phyloP scores from a whole-genome alignment of 352 stramenopile species.

The Salisapilia sapeloensis region DNA sequence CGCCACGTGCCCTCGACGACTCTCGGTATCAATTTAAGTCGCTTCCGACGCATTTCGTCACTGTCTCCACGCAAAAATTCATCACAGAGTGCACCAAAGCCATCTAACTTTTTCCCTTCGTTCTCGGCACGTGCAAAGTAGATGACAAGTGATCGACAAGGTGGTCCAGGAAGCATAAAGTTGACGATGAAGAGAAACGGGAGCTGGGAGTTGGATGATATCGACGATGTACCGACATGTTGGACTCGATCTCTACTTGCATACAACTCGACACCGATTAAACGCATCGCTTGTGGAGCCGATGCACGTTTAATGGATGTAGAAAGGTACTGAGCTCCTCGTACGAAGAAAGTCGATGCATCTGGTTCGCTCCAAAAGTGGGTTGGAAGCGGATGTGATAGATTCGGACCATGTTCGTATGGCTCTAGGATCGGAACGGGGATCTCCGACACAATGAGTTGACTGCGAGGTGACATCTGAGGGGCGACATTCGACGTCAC shows the following conservation, averaged over 20 bases:
- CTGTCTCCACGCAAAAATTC: conserved; percentile 35
- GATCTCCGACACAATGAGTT: conserved; percentile 46
- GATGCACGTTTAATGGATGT: conserved; percentile 44
- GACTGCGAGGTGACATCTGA: conserved; percentile 9
- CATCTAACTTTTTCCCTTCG: conserved; percentile 44
- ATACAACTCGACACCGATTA: conserved; percentile 57
- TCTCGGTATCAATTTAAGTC: conserved; percentile 82
- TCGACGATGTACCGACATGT: conserved; percentile 45
- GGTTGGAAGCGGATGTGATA: conserved; percentile 30
- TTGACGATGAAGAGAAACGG: conserved; percentile 67
- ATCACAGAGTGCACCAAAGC: conserved; percentile 49
- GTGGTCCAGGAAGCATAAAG: conserved; percentile 57
- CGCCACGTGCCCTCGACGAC: conserved; percentile 83
- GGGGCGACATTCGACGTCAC: conserved; percentile 2
- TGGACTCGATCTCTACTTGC: conserved; percentile 28
- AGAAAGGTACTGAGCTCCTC: conserved; percentile 44
- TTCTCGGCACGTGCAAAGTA: conserved; percentile 61
- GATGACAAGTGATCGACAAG: conserved; percentile 48
- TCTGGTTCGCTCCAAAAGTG: conserved; percentile 76
- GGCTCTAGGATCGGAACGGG: conserved; percentile 32
- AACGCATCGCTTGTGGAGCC: conserved; percentile 28
- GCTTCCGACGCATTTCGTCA: conserved; percentile 53
- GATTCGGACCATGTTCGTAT: conserved; percentile 41
- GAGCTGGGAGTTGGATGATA: conserved; percentile 2
- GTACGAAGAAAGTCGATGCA: conserved; percentile 39